Conservation (phyloP, 345 rosid genomes). For the Microthlaspi erraticum region DNA sequence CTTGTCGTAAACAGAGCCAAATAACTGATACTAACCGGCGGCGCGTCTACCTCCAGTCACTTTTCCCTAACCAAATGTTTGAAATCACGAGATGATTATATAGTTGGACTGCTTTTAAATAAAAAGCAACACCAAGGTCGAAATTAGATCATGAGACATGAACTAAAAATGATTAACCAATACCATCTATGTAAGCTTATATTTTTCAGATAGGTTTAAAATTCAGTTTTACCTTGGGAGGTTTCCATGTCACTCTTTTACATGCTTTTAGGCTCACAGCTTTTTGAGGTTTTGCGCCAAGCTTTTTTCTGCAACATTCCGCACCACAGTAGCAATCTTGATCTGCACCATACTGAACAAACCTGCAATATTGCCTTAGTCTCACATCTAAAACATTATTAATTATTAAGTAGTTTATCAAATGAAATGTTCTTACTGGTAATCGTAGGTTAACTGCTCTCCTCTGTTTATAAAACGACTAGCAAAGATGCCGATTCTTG, state of each 20-base stretch:
- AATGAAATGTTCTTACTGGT: constrained; percentile 68
- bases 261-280: constrained; percentile 64
- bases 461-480: constrained; percentile 74
- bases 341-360: constrained; percentile 99
- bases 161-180: background rate
- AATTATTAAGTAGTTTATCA: background rate
- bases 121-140: background rate
- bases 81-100: constrained; percentile 10
- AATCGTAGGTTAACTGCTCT: constrained; percentile 93
- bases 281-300: constrained; percentile 82
- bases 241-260: constrained; percentile 68
- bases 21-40: constrained; percentile 49
- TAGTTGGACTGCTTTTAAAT: background rate
- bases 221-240: constrained; percentile 54
- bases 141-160: background rate
- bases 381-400: constrained; percentile 4
- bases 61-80: constrained; percentile 51
- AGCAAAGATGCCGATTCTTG: constrained; percentile 93
- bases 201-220: constrained; percentile 49
- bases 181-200: constrained; percentile 48
- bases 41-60: constrained; percentile 54
- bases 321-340: constrained; percentile 96
- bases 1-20: constrained; percentile 27
- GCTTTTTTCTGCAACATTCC: constrained; percentile 67
- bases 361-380: constrained; percentile 78